Evolutionary conservation across 139 green algal species (phyloP).

Genomic region (Chlorokybus atmophyticus): DNA sequence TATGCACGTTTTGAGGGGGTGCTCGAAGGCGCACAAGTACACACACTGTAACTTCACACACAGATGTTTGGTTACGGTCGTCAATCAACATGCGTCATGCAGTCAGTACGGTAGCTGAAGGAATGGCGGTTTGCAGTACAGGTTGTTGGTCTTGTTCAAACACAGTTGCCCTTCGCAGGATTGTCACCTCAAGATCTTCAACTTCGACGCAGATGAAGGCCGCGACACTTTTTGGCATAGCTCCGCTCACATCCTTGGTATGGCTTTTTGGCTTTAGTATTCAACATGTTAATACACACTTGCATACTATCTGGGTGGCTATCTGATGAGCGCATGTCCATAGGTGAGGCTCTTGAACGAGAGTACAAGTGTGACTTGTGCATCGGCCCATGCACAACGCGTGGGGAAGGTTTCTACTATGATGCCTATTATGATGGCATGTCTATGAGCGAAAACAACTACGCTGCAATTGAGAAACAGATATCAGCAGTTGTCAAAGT

Average conservation of each 20-base stretch:
- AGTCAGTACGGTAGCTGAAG: neutral
- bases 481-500: constrained; percentile 4
- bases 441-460: constrained; percentile 55
- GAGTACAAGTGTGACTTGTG: constrained; percentile 88
- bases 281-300: no score
- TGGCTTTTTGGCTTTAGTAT: constrained; percentile 38
- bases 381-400: constrained; percentile 62
- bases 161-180: no score
- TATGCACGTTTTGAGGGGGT: no score
- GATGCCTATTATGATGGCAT: constrained; percentile 86
- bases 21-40: no score
- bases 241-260: constrained; percentile 77
- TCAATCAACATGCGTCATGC: no score
- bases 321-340: no score
- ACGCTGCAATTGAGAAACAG: constrained; percentile 56
- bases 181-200: constrained; percentile 70
- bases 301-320: no score
- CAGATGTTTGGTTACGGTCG: no score
- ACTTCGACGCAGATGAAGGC: constrained; percentile 74
- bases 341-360: constrained; percentile 56
- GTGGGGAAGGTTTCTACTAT: constrained; percentile 86
- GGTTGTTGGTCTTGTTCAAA: no score
- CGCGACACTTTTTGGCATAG: constrained; percentile 93
- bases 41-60: no score
- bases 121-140: no score